Conservation (phyloP, 2,329 filamentous ascomycete species). For the Neocatenulostroma microsporum region DNA sequence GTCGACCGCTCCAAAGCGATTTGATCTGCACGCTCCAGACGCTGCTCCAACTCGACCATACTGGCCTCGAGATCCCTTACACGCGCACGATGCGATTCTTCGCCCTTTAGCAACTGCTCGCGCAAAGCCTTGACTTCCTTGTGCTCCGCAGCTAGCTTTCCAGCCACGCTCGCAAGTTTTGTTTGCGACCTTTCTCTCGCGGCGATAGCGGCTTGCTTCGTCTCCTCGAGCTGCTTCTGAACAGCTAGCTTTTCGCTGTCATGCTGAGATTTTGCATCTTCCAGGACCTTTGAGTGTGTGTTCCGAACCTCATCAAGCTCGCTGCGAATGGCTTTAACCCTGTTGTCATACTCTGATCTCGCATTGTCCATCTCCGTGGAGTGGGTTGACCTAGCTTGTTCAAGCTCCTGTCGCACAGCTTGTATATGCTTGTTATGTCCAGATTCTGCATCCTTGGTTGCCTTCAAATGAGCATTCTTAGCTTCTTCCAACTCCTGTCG, state of each 20-base stretch:
- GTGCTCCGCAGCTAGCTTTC: constrained; percentile 13
- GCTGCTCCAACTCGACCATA: constrained; percentile 5
- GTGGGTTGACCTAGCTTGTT: background rate
- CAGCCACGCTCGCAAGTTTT: constrained; percentile 23
- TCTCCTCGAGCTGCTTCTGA: constrained; percentile 5
- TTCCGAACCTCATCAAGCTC: constrained; percentile 1
- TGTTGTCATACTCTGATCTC: constrained; percentile 3
- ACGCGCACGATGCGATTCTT: constrained; percentile 8
- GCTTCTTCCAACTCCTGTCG: background rate
- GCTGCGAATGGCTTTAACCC: background rate
- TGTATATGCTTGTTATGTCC: too few species aligned
- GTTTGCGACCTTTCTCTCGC: constrained; percentile 15
- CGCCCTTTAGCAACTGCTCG: constrained; percentile 9
- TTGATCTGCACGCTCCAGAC: background rate
- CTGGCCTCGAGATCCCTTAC: constrained; percentile 7
- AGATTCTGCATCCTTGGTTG: background rate
- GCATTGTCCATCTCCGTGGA: constrained; percentile 4
- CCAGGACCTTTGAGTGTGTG: constrained; percentile 1
- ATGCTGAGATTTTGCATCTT: constrained; percentile 5
- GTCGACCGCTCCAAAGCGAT: background rate
- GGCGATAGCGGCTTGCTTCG: constrained; percentile 3
- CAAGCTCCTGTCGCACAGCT: background rate
- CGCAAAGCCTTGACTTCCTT: constrained; percentile 8
- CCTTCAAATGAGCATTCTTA: constrained; percentile 1
- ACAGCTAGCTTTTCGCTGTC: background rate